Conservation (phyloP, 345 rosid species). For the Ceriops tagal region DNA sequence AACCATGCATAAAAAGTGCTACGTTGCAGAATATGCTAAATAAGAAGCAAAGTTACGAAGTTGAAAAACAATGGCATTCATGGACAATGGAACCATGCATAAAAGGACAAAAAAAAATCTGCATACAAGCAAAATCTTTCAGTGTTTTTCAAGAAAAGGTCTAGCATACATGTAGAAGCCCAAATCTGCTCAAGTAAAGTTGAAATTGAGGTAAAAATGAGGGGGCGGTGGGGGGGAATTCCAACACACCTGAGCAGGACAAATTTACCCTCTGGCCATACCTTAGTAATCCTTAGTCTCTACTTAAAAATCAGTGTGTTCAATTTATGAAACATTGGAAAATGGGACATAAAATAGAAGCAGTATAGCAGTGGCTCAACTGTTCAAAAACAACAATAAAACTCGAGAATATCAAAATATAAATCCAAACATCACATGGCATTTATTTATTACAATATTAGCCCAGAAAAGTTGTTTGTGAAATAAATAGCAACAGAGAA, state of each 20-base stretch:
- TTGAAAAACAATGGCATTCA: neutral
- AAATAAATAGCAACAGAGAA: too few relatives aligned
- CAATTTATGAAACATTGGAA: conserved; percentile 78
- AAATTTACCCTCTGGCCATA: conserved; percentile 90
- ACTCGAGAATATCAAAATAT: too few relatives aligned
- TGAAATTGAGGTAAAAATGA: neutral
- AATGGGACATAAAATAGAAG: conserved; percentile 51
- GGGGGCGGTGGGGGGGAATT: neutral
- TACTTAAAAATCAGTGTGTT: conserved; percentile 77
- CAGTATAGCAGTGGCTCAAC: too few relatives aligned
- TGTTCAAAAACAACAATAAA: too few relatives aligned
- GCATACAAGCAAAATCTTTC: conserved; percentile 8
- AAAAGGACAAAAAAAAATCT: conserved; percentile 19
- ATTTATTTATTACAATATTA: too few relatives aligned
- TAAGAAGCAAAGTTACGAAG: neutral
- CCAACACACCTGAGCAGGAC: conserved; percentile 61
- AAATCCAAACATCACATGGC: too few relatives aligned
- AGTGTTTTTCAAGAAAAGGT: too few relatives aligned
- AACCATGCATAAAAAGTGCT: conserved; percentile 23
- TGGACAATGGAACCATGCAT: too few relatives aligned
- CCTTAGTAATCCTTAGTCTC: conserved; percentile 92
- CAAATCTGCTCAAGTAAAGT: too few relatives aligned
- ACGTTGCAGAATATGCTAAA: neutral
- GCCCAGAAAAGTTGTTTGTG: too few relatives aligned
- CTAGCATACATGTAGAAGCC: too few relatives aligned